Percentiles rank a stretch among this genome's conserved stretches.
Conservation (phyloP, 2,329 filamentous ascomycete species). For the Fusarium albosuccineum region DNA sequence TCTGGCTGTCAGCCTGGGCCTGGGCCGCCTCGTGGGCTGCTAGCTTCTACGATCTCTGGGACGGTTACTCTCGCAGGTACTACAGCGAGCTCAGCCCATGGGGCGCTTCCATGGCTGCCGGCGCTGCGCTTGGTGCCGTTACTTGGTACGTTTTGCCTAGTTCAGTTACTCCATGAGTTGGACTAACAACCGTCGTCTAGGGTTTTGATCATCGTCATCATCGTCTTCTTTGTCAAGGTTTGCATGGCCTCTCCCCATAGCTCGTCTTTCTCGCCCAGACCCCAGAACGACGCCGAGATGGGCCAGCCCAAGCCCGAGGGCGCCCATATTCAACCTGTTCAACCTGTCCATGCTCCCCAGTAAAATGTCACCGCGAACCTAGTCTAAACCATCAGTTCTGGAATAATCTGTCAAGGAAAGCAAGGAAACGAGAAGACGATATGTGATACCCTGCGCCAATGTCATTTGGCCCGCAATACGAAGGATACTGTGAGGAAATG, state of each 20-base stretch:
- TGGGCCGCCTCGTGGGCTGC: constrained; percentile 56
- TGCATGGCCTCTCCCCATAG: constrained; percentile 42
- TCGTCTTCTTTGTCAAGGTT: constrained; percentile 55
- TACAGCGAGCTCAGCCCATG: constrained; percentile 39
- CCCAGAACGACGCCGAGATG: constrained; percentile 26
- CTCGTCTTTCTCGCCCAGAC: constrained; percentile 22
- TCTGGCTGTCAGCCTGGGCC: constrained; percentile 56
- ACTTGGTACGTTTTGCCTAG: constrained; percentile 50
- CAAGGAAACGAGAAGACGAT: background rate
- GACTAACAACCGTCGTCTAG: constrained; percentile 36
- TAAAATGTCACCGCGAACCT: background rate
- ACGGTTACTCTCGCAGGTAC: constrained; percentile 22
- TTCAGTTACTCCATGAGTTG: background rate
- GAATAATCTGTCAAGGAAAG: background rate
- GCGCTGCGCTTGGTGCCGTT: constrained; percentile 57
- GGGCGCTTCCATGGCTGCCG: constrained; percentile 52
- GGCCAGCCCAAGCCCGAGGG: constrained; percentile 31
- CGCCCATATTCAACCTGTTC: background rate
- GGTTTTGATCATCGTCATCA: constrained; percentile 55
- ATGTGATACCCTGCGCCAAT: constrained; percentile 6
- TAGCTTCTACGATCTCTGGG: constrained; percentile 43
- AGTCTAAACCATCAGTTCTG: no score
- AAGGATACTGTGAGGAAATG: no score
- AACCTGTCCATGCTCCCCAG: background rate
- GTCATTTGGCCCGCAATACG: background rate